Evolutionary conservation across 805 yeast genomes (phyloP), one percentile per base, ranked within the genome.

Genomic region (Barnettozyma botsteinii): DNA sequence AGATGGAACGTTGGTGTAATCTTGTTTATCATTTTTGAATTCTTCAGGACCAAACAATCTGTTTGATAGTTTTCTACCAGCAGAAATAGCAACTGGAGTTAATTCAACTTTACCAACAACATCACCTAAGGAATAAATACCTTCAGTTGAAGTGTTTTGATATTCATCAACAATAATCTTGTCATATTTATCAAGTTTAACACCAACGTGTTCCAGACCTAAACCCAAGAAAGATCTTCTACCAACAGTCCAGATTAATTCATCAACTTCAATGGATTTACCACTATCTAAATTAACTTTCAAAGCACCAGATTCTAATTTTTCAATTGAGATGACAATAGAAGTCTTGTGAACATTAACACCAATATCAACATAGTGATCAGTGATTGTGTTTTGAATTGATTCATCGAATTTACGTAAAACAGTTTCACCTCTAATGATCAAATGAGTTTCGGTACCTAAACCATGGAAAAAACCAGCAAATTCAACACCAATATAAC

Each of bases 31-130:
- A 34, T 77, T 61, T 47, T 75, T 76, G 68, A 73, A 86, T 41
- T 65, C 60, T 47, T 73, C 77, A 41, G 89, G 82, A 18, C 96
- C 96, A 60, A 91, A 93, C 45, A 93, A 67, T 61, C 99, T 77
- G 69, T 91, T 89, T 22, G 97, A 77, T 51, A 93, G 73, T 61
- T 79, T 85, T 65, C 99, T 81, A 46, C 99, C 99, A 9, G 98
- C 89, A 27, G 98, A 97, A 67, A 93, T 93, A 28, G 98, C 98
- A 32, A 88, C 97, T 8, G 99, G 99, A 3, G 99, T 93, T 55
- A 93, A 75, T 69, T 93, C 98, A 33, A 85, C 83, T 23, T 84
- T 79, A 47, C 96, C 97, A 32, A 85, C 83, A 45, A 91, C 94
- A 62, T 93, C 99, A 57, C 99, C 99, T 33, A 93, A 68, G 2